phyloP scores from a whole-genome alignment of 2,329 filamentous ascomycete genomes.

The Sporothrix globosa region DNA sequence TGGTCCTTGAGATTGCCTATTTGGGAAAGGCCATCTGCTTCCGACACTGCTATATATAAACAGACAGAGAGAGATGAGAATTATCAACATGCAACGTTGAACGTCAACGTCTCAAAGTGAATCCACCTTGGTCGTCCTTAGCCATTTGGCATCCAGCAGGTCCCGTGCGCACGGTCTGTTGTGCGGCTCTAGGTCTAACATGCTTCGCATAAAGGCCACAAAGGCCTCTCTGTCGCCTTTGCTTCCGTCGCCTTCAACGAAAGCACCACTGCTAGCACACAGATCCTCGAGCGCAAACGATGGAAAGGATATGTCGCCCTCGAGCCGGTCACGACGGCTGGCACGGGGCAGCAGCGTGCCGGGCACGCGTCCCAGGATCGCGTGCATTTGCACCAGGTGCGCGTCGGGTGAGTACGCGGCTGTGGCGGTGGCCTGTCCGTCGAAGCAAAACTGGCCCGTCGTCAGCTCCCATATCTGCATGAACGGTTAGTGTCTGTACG shows the following conservation, averaged over 20 bases:
- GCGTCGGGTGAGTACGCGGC: constrained; percentile 28
- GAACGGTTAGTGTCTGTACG: too few species aligned
- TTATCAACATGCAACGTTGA: not conserved
- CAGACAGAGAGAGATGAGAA: not conserved
- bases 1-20: not conserved
- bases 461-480: constrained; percentile 17
- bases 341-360: constrained; percentile 3
- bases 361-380: constrained; percentile 23
- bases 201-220: constrained; percentile 21
- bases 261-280: constrained; percentile 21
- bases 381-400: constrained; percentile 28
- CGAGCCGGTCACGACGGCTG: not conserved
- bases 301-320: constrained; percentile 17
- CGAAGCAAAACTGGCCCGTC: constrained; percentile 29
- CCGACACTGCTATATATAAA: not conserved
- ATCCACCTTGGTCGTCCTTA: not conserved
- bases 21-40: not conserved
- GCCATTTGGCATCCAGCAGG: not conserved
- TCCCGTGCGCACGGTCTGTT: constrained; percentile 21
- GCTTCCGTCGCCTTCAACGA: not conserved
- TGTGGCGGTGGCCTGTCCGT: constrained; percentile 27
- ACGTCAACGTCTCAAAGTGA: not conserved
- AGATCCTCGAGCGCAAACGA: not conserved
- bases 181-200: constrained; percentile 19
- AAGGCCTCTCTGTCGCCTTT: constrained; percentile 10